Conservation (phyloP, 495 filamentous ascomycete genomes). For the Hyphodiscus hymeniophilus region DNA sequence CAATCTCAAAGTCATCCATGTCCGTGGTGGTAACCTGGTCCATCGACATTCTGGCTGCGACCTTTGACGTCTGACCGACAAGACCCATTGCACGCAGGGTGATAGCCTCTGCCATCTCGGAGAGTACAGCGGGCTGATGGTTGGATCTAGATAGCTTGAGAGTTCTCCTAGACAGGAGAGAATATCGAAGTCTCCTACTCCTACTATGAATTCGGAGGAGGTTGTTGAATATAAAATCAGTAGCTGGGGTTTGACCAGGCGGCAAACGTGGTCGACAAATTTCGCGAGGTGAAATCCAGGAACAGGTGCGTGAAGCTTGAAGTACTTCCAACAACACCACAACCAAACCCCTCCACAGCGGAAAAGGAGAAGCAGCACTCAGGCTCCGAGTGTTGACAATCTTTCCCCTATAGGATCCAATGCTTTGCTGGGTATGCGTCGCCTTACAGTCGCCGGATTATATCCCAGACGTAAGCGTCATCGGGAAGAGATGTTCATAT, state of each 20-base stretch:
- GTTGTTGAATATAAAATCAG: not conserved
- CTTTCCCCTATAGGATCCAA: not conserved
- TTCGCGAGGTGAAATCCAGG: too few relatives aligned
- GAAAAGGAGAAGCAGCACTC: not conserved
- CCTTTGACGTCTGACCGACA: not conserved
- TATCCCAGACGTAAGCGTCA: not conserved
- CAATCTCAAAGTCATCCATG: conserved; percentile 22
- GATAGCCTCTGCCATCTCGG: not conserved
- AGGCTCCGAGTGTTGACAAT: not conserved
- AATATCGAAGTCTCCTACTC: too few relatives aligned
- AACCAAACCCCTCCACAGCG: not conserved
- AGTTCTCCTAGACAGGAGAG: not conserved
- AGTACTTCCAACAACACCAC: not conserved
- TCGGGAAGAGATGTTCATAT: not conserved
- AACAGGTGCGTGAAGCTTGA: too few relatives aligned
- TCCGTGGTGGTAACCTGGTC: conserved; percentile 17
- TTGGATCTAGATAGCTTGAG: not conserved
- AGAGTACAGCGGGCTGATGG: not conserved
- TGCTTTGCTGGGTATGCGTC: not conserved
- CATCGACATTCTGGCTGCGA: conserved; percentile 11
- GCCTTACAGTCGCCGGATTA: not conserved
- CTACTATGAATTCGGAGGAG: not conserved
- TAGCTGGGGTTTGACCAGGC: not conserved
- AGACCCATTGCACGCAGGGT: too few relatives aligned
- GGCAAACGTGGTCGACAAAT: not conserved